Base-by-base conservation (phyloP, 116 monocot genomes). In the Papilionanthe hybrid region DNA sequence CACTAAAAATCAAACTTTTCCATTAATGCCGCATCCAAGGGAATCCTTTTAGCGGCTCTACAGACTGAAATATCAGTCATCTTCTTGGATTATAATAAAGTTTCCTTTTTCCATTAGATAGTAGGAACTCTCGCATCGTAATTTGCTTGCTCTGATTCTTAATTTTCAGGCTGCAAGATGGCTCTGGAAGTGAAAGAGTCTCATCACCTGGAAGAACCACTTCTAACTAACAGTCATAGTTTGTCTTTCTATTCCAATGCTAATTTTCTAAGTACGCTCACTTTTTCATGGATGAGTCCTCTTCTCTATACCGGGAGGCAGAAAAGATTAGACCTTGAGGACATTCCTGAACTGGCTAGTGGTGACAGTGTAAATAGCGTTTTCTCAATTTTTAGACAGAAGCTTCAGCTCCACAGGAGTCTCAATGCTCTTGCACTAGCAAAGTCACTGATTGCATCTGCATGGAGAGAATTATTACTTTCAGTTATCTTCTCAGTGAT, bases 391-490 rank as follows among this genome's bases (percentile, higher is more conserved):
- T 82, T 77, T 42, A 72, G 41, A 42, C 18, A 42, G 12, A 72
- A 72, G 72, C 72, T 72, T 42, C 72, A 42, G 10, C 20, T 72
- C 41, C 19, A 42, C 37, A 17, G 72, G 42, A 72, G 41, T 41
- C 9, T 45, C 45, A 10, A 10, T 45, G 45, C 45, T 45, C 45
- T 45, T 45, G 45, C 80, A 19, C 42, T 91, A 32, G 84, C 58
- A 13, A 88, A 88, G 76, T 76, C 85, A 3, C 28, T 91, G 15
- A 29, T 86, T 8, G 75, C 71, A 75, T 81, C 86, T 4, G 42
- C 41, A 48, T 82, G 81, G 86, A 6, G 45, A 7, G 53, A 76
- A 29, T 47, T 86, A 23, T 5, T 84, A 41, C n/a, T 80, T 13
- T 82, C 88, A 6, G 82, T 85, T 37, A 11, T 88, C 12, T 82